These are phyloP conservation scores for Orbilia blumenaviensis DNA, from an alignment of 2,329 filamentous ascomycete genomes.

Conservation along the genomic window DNA sequence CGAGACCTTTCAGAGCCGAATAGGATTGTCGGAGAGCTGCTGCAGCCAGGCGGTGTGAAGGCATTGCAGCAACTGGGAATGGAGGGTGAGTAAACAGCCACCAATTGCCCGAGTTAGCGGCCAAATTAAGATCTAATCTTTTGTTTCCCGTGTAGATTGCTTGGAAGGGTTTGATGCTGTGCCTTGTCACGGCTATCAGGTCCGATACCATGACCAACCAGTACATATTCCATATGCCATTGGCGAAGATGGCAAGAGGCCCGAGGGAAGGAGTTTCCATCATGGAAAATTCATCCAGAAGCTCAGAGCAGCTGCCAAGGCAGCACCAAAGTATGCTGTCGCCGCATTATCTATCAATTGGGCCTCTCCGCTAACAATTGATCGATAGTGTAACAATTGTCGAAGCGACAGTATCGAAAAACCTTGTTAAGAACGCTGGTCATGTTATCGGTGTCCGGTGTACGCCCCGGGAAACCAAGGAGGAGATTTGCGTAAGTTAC, in stretches of 20 bases:
- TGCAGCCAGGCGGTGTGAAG: slow-evolving; percentile 89
- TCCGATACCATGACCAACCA: slow-evolving; percentile 79
- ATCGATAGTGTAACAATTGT: slow-evolving; percentile 75
- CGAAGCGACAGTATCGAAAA: slow-evolving; percentile 80
- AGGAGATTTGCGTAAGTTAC: slow-evolving; percentile 59
- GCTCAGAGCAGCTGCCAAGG: slow-evolving; percentile 75
- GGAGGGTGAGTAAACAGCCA: slow-evolving; percentile 58
- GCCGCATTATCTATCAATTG: background rate
- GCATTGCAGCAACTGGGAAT: slow-evolving; percentile 84
- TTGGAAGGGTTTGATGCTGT: slow-evolving; percentile 89
- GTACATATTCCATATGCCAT: slow-evolving; percentile 79
- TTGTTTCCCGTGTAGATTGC: slow-evolving; percentile 67
- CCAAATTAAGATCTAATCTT: background rate
- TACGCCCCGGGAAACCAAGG: slow-evolving; percentile 53
- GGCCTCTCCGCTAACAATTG: slow-evolving; percentile 15
- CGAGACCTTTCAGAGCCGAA: slow-evolving; percentile 89
- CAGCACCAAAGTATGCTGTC: slow-evolving; percentile 70
- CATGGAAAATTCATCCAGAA: slow-evolving; percentile 91
- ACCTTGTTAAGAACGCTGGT: slow-evolving; percentile 75
- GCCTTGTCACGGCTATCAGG: slow-evolving; percentile 83
- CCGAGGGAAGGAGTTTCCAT: slow-evolving; percentile 85
- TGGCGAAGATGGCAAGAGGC: slow-evolving; percentile 66
- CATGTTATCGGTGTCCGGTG: slow-evolving; percentile 79
- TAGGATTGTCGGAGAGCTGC: slow-evolving; percentile 91
- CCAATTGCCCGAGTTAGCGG: slow-evolving; percentile 1